Percentiles rank a stretch among this genome's conserved stretches.
Conservation (phyloP, 495 filamentous ascomycete species). For the Podospora australis region DNA sequence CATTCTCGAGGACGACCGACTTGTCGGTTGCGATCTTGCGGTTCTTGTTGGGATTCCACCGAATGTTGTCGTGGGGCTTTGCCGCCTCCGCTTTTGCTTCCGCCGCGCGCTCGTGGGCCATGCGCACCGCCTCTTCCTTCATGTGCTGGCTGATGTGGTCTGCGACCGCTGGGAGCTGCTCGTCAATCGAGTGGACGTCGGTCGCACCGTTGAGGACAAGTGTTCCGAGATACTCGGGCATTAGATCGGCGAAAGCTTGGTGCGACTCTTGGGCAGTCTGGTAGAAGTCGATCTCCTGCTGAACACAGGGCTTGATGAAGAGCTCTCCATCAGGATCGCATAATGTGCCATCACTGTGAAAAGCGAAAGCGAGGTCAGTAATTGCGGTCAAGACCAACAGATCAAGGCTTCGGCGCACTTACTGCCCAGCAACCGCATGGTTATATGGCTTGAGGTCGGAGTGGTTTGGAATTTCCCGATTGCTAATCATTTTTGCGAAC, state of each 20-base stretch:
- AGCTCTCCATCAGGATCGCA: conserved; percentile 77
- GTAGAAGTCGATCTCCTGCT: conserved; percentile 87
- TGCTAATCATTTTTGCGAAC: conserved; percentile 22
- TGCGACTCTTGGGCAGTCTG: conserved; percentile 60
- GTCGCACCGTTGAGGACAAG: conserved; percentile 48
- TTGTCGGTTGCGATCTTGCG: conserved; percentile 62
- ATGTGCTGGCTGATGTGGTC: conserved; percentile 35
- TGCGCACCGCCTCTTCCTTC: conserved; percentile 34
- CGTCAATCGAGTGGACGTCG: conserved; percentile 42
- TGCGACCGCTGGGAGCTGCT: conserved; percentile 42
- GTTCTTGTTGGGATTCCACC: conserved; percentile 34
- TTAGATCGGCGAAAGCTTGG: conserved; percentile 64
- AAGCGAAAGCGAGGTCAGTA: not conserved
- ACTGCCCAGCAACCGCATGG: conserved; percentile 91
- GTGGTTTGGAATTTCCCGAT: conserved; percentile 36
- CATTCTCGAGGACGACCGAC: conserved; percentile 83
- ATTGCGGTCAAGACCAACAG: conserved; percentile 1
- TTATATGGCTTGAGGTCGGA: conserved; percentile 63
- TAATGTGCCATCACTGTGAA: conserved; percentile 76
- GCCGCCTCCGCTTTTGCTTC: conserved; percentile 23
- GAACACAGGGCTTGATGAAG: conserved; percentile 91
- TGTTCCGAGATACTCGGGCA: conserved; percentile 81
- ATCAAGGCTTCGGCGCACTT: conserved; percentile 40
- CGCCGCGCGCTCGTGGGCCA: conserved; percentile 20
- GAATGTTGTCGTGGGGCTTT: conserved; percentile 17